A percentile compares a stretch with the other conserved stretches of the same genome.
These are phyloP conservation scores for Strobilomyces echinocephalus DNA, from an alignment of 768 basidiomycete genomes.

Conservation along the genomic window DNA sequence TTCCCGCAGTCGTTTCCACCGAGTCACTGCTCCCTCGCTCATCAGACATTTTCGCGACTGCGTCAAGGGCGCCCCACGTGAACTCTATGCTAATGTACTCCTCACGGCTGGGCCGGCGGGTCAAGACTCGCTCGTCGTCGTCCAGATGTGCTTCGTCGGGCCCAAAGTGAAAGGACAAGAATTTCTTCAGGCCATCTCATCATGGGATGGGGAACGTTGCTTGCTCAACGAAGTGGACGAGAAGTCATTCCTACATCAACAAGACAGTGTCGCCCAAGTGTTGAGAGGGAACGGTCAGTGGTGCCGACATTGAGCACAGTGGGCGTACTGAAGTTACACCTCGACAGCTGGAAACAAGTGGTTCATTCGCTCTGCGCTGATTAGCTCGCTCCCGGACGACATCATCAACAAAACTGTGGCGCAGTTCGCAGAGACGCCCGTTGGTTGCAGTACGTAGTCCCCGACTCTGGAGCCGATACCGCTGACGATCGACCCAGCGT, in stretches of 20 bases:
- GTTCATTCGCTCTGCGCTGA: conserved; percentile 85
- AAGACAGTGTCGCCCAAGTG: conserved; percentile 88
- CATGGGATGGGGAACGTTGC: conserved; percentile 86
- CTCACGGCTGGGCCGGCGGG: conserved; percentile 85
- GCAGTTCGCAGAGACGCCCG: conserved; percentile 76
- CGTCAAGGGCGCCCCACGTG: conserved; percentile 80
- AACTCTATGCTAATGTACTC: conserved; percentile 86
- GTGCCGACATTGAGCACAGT: not conserved
- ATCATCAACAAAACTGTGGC: conserved; percentile 79
- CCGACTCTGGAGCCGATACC: not conserved
- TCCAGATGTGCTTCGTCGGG: conserved; percentile 90
- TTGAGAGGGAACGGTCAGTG: conserved; percentile 66
- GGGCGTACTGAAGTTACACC: not conserved
- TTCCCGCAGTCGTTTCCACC: conserved; percentile 70
- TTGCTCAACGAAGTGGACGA: conserved; percentile 88
- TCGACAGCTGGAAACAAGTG: conserved; percentile 71
- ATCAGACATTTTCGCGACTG: conserved; percentile 92
- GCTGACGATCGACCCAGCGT: conserved; percentile 45
- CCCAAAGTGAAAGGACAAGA: conserved; percentile 66
- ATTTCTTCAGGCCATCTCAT: conserved; percentile 78
- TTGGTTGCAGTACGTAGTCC: conserved; percentile 78
- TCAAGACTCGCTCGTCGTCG: conserved; percentile 79
- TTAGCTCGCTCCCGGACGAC: conserved; percentile 81
- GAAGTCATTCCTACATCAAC: conserved; percentile 84
- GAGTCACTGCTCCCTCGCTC: conserved; percentile 79